A percentile compares a stretch with the other conserved stretches of the same genome.
Evolutionary conservation across 805 yeast genomes (phyloP).

Genomic region (Cyberlindnera saturnus): DNA sequence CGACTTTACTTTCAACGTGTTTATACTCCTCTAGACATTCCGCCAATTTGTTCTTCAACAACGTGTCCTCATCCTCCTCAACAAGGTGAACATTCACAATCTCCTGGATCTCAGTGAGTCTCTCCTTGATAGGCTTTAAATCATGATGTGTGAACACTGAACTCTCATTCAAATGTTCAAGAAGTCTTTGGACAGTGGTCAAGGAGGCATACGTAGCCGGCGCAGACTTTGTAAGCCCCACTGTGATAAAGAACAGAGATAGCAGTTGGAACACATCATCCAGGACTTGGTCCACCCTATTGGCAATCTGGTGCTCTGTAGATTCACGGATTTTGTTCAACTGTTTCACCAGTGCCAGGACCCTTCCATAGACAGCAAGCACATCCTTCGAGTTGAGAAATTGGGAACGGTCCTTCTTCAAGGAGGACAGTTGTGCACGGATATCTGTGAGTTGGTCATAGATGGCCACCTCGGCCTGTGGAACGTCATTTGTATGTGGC

Average conservation of each 20-base stretch:
- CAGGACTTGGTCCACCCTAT: slow-evolving; percentile 61
- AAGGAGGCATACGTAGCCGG: slow-evolving; percentile 93
- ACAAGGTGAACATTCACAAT: slow-evolving; percentile 38
- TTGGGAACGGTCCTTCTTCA: slow-evolving; percentile 60
- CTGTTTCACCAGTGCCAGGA: slow-evolving; percentile 47
- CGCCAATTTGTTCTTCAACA: slow-evolving; percentile 60
- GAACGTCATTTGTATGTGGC: slow-evolving; percentile 30
- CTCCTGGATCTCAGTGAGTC: slow-evolving; percentile 62
- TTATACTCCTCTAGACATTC: slow-evolving; percentile 55
- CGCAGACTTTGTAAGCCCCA: slow-evolving; percentile 84
- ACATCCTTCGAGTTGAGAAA: slow-evolving; percentile 66
- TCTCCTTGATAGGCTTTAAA: slow-evolving; percentile 64
- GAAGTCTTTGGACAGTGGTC: slow-evolving; percentile 75
- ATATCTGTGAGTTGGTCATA: slow-evolving; percentile 35
- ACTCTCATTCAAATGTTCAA: slow-evolving; percentile 77
- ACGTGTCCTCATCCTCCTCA: slow-evolving; percentile 47
- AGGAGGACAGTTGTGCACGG: slow-evolving; percentile 35
- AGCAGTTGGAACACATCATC: slow-evolving; percentile 89
- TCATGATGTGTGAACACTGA: slow-evolving; percentile 82
- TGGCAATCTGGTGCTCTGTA: slow-evolving; percentile 21
- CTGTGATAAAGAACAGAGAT: slow-evolving; percentile 82
- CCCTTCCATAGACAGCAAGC: slow-evolving; percentile 50
- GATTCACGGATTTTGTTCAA: slow-evolving; percentile 38
- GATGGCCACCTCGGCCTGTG: slow-evolving; percentile 31
- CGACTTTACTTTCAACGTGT: slow-evolving; percentile 50